Evolutionary conservation across 129 eudicot species (phyloP).

Genomic region (Helichrysum umbraculigerum): DNA sequence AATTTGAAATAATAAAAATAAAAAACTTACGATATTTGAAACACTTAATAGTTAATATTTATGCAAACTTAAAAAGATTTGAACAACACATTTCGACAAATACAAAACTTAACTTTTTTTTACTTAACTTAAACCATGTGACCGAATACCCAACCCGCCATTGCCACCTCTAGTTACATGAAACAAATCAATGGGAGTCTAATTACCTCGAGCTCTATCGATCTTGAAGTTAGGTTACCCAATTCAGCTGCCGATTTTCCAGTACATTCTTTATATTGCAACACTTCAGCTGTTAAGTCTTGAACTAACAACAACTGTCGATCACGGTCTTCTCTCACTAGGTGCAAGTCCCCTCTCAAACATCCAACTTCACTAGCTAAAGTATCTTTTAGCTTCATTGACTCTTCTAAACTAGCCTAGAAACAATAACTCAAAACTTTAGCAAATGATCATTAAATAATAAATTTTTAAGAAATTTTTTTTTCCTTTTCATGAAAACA

Average conservation of each 20-base stretch:
- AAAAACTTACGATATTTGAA: too few relatives aligned
- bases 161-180: background rate
- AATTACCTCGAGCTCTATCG: slow-evolving; percentile 79
- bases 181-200: background rate
- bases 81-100: background rate
- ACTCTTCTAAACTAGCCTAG: slow-evolving; percentile 80
- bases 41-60: too few relatives aligned
- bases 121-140: background rate
- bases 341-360: slow-evolving; percentile 73
- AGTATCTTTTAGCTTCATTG: slow-evolving; percentile 66
- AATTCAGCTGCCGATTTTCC: slow-evolving; percentile 51
- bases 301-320: slow-evolving; percentile 52
- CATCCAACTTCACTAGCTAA: slow-evolving; percentile 61
- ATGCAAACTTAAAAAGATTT: too few relatives aligned
- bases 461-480: too few relatives aligned
- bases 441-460: slow-evolving; percentile 4
- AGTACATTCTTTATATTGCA: slow-evolving; percentile 41
- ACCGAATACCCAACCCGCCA: background rate
- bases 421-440: background rate
- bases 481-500: too few relatives aligned
- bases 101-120: background rate
- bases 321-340: slow-evolving; percentile 83
- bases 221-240: slow-evolving; percentile 53
- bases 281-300: slow-evolving; percentile 45
- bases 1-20: too few relatives aligned